Base-by-base conservation (phyloP, 345 rosid genomes). In the Leavenworthia alabamica region DNA sequence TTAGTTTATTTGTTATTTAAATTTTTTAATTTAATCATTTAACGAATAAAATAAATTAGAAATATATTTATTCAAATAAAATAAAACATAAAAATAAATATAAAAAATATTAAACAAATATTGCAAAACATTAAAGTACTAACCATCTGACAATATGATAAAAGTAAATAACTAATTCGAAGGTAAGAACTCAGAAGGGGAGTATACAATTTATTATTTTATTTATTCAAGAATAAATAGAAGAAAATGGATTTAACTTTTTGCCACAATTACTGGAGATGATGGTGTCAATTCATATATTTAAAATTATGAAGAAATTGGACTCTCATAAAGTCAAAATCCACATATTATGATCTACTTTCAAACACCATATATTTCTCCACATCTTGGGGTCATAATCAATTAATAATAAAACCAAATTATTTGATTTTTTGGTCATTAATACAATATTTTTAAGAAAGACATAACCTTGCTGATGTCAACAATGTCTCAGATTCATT, bases 281-380 rank as follows among this genome's bases (percentile, higher is more conserved):
- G 19, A 57, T 70, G 68, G 63, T 54, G 63, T 62, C 48, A 54
- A 22, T n/a, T n/a, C n/a, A n/a, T 70, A 62, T 70, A 63, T 62
- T 62, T 70, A 68, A 62, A 70, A 70, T 44, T 17, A 61, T 54
- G 63, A 62, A 35, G 28, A 40, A 36, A 39, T 15, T 13, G 45
- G 74, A 45, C 51, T 35, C 49, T 39, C n/a, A 37, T 14, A 70
- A 62, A 62, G 56, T 54, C 26, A 10, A 53, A 62, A 62, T 46
- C 68, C 74, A 70, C 43, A 54, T 46, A 70, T 70, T 70, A 54
- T 62, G 50, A 62, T 68, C 74, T 54, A 54, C 74, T 62, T 70
- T 62, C 67, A 54, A 62, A 36, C 51, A 54, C 51, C 47, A 40
- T 40, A 8, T 42, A 50, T 24, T 42, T 60, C 53, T 53, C 73